Conservation (phyloP, 345 rosid genomes). For the Balakata baccata region DNA sequence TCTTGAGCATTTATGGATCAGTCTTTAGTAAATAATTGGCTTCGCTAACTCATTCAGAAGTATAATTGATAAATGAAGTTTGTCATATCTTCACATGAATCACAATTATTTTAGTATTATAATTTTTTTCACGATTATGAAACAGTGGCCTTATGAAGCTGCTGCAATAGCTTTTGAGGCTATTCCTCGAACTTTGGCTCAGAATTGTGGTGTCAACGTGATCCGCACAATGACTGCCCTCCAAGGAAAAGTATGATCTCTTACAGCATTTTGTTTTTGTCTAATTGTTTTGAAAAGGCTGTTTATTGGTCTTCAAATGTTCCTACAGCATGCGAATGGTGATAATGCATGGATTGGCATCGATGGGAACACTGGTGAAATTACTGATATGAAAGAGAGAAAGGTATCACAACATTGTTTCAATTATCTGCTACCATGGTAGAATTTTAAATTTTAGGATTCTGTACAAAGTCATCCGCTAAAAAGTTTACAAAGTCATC, state of each 20-base stretch:
- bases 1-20: neutral
- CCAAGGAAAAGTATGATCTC: conserved; percentile 71
- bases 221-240: conserved; percentile 78
- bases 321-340: conserved; percentile 80
- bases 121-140: conserved; percentile 15
- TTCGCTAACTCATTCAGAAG: neutral
- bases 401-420: conserved; percentile 45
- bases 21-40: neutral
- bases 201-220: conserved; percentile 80
- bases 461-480: neutral
- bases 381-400: conserved; percentile 82
- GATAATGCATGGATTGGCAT: conserved; percentile 97
- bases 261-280: neutral
- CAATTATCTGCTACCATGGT: neutral
- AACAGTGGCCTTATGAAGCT: conserved; percentile 97
- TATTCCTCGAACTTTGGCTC: conserved; percentile 83
- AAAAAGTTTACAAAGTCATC: neutral
- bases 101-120: neutral
- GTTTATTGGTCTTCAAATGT: conserved; percentile 8
- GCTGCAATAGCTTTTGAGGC: conserved; percentile 96
- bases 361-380: conserved; percentile 85
- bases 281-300: neutral
- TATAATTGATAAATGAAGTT: neutral
- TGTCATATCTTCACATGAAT: neutral
- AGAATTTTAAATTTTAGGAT: neutral